Evolutionary conservation across 768 basidiomycete species (phyloP), one percentile per base, ranked within the genome.

Genomic region (Russula earlei): DNA sequence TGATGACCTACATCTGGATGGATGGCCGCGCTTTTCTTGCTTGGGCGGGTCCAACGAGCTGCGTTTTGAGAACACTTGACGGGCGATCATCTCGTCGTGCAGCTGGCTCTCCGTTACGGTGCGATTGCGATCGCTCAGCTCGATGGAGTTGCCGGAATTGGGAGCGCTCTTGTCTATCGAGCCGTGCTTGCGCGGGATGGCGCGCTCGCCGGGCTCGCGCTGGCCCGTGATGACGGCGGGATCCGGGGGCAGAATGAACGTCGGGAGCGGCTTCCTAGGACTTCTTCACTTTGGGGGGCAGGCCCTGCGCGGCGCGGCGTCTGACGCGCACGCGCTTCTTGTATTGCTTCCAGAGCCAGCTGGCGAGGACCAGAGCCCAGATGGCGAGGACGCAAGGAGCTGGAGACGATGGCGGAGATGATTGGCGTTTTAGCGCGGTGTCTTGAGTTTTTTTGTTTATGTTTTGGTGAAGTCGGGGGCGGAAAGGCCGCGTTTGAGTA

Each of bases 231-330:
- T 49, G 29, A 62, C 52, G 9, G 62, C 62, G 8, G 62, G 62
- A 29, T 62, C 62, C 12, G 62, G 62, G 8, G 62, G 59, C 4
- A 62, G 5, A 44, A 62, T 62, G 52, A 56, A 62, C 14, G 54
- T 61, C 22, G 43, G 60, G 11, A 34, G n/a, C 29, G 59, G 54
- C 15, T 49, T 51, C 25, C 55, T 61, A 6, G 51, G n/a, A 43
- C 9, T 47, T 33, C 42, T 47, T 56, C 27, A 60, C 38, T 11
- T 60, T 55, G 33, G 49, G 55, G 7, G 58, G 55, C 19, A 47
- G 40, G 10, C 60, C 59, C 1, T 34, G 45, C 17, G 50, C 59
- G 2, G 48, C 49, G 9, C 59, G 55, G n/a, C 58, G 60, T 22
- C 49, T 44, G 40, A 48, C 46, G 14, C 60, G 54, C 22, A 56